These are phyloP conservation scores for Phyllosticta citrichinensis DNA, from an alignment of 2,329 filamentous ascomycete genomes.

Conservation along the genomic window DNA sequence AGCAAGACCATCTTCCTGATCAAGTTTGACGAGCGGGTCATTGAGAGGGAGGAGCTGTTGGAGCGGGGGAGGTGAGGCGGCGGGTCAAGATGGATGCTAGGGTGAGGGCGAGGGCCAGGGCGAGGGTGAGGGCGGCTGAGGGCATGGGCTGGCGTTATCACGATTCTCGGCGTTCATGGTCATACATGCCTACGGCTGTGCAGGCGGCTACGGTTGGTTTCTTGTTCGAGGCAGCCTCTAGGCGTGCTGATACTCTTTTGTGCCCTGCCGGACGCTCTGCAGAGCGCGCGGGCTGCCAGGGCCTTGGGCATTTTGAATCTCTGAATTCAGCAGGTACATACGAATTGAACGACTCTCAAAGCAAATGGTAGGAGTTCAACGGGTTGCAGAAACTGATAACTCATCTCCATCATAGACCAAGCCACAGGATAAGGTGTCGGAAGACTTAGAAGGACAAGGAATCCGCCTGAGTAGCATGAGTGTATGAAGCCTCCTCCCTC, in stretches of 20 bases:
- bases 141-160: background rate
- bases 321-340: too few species aligned
- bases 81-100: background rate
- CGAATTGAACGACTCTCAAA: too few species aligned
- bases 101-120: background rate
- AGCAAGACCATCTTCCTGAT: slow-evolving; percentile 92
- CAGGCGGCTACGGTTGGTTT: background rate
- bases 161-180: background rate
- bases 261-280: too few species aligned
- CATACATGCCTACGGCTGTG: background rate
- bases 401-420: too few species aligned
- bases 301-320: too few species aligned
- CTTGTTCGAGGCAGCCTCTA: background rate
- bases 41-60: slow-evolving; percentile 81
- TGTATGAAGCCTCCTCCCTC: too few species aligned
- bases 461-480: too few species aligned
- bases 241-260: background rate
- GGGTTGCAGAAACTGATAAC: too few species aligned
- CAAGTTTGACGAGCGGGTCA: slow-evolving; percentile 80
- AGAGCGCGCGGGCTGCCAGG: too few species aligned
- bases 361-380: too few species aligned
- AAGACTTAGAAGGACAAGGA: too few species aligned
- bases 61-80: slow-evolving; percentile 43
- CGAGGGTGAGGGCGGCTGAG: background rate
- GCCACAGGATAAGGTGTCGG: too few species aligned